phyloP scores from a whole-genome alignment of 2,329 filamentous ascomycete genomes.

The Stagonosporopsis vannaccii region DNA sequence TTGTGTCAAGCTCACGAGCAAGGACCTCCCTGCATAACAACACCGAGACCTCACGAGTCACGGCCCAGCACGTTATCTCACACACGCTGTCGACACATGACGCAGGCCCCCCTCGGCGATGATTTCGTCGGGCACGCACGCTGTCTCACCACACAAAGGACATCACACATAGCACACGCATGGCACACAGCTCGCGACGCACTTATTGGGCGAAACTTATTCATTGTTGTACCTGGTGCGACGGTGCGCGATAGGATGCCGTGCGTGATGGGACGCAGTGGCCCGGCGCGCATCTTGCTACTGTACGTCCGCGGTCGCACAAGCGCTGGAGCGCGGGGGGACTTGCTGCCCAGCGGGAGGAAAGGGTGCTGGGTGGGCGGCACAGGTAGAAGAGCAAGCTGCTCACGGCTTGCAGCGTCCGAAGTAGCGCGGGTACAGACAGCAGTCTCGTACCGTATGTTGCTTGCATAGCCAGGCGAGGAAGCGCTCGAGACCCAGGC shows the following conservation, averaged over 20 bases:
- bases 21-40: background rate
- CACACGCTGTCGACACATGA: conserved; percentile 28
- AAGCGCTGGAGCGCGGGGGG: background rate
- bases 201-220: conserved; percentile 23
- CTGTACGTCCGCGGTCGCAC: background rate
- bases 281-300: background rate
- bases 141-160: background rate
- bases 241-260: background rate
- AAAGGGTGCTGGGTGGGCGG: background rate
- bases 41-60: background rate
- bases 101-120: background rate
- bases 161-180: background rate
- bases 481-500: conserved; percentile 86
- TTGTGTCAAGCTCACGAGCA: background rate
- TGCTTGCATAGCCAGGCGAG: conserved; percentile 72
- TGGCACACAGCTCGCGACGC: background rate
- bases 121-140: background rate
- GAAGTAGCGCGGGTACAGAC: conserved; percentile 82
- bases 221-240: conserved; percentile 21
- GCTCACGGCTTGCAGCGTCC: conserved; percentile 77
- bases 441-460: conserved; percentile 72
- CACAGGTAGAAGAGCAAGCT: background rate
- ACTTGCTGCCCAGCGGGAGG: background rate
- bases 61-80: conserved; percentile 4
- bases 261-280: background rate